These are phyloP conservation scores for Tanozyma kutaoensis DNA, from an alignment of 805 yeast species.

Conservation along the genomic window DNA sequence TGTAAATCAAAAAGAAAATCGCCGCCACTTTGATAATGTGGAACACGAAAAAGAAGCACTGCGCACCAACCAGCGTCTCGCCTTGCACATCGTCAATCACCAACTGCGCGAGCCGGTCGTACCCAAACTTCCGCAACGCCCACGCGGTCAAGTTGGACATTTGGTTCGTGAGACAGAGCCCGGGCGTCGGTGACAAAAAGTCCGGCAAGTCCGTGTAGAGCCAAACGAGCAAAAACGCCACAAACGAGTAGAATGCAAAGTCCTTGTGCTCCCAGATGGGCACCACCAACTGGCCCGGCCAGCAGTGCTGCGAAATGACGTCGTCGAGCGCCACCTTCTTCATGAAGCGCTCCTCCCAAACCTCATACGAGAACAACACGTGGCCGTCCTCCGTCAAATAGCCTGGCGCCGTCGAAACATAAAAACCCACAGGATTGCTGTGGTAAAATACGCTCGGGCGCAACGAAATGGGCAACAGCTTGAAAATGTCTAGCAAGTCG, in stretches of 20 bases:
- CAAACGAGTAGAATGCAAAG: constrained; percentile 26
- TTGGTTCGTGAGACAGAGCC: constrained; percentile 63
- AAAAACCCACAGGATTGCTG: constrained; percentile 49
- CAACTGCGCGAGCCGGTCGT: constrained; percentile 28
- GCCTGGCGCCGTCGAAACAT: constrained; percentile 59
- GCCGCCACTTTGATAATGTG: constrained; percentile 52
- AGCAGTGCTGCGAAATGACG: constrained; percentile 42
- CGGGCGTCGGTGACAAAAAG: constrained; percentile 82
- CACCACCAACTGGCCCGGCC: constrained; percentile 85
- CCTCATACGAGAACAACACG: constrained; percentile 50
- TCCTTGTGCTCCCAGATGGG: constrained; percentile 54
- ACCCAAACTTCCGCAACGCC: constrained; percentile 19
- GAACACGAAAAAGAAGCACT: constrained; percentile 55
- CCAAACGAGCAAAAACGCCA: constrained; percentile 47
- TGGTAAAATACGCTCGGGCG: constrained; percentile 72
- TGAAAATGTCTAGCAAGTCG: constrained; percentile 49
- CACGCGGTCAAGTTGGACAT: constrained; percentile 13
- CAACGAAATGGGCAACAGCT: constrained; percentile 55
- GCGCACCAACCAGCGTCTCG: constrained; percentile 31
- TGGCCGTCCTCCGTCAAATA: constrained; percentile 75
- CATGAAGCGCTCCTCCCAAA: constrained; percentile 31
- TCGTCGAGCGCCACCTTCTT: constrained; percentile 33
- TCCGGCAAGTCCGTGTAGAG: constrained; percentile 91
- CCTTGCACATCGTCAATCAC: constrained; percentile 35
- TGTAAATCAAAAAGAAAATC: constrained; percentile 43